A percentile compares a stretch with the other conserved stretches of the same genome.
These are phyloP conservation scores for Xylaria sp. DNA, from an alignment of 2,329 filamentous ascomycete species.

Conservation along the genomic window DNA sequence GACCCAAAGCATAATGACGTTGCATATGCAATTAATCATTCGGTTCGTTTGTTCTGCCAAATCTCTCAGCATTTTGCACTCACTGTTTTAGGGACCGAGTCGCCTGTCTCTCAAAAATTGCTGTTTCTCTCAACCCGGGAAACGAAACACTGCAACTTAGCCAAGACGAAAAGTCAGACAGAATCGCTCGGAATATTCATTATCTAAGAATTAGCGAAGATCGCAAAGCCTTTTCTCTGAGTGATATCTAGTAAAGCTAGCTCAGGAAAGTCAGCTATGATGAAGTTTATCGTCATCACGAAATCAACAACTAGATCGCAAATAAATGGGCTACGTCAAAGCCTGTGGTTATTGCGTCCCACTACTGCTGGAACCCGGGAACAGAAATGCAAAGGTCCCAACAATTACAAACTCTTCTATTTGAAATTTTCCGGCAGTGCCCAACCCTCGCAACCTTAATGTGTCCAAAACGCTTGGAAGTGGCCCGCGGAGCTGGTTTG, in stretches of 20 bases:
- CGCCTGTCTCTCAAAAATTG: neutral
- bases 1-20: neutral
- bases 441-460: neutral
- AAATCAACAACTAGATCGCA: neutral
- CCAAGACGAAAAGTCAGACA: neutral
- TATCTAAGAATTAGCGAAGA: neutral
- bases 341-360: neutral
- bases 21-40: neutral
- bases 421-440: neutral
- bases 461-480: neutral
- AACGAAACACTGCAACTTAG: neutral
- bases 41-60: neutral
- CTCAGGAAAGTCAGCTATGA: conserved; percentile 7
- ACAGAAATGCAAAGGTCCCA: conserved; percentile 15
- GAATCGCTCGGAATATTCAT: neutral
- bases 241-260: neutral
- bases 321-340: neutral
- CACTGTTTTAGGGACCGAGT: neutral
- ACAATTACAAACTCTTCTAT: neutral
- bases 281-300: conserved; percentile 1
- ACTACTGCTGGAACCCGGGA: conserved; percentile 22
- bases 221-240: neutral
- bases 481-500: neutral
- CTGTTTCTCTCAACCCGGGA: neutral
- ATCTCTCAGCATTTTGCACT: neutral